Base-by-base conservation (phyloP, 805 yeast species). In the Torulaspora delbrueckii region DNA sequence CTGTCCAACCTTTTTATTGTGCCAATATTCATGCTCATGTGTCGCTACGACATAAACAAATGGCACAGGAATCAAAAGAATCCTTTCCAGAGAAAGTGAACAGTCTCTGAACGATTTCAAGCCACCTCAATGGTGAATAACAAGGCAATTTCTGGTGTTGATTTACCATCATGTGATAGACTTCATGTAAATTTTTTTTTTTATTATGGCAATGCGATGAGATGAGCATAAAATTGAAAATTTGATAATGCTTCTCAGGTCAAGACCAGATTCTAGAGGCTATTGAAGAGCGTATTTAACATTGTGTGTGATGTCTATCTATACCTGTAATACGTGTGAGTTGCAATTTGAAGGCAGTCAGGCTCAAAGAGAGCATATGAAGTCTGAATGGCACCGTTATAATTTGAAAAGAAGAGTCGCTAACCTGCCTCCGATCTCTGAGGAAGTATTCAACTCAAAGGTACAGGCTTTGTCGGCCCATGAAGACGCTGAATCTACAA, bases 381-480 rank as follows among this genome's bases (percentile, higher is more conserved):
- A 86, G 62, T 79, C 96, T 1, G 99, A 93, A 51, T 93, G 99
- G 99, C 99, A 93, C 67, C 78, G 98, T 59, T 93, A 93, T 67
- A 93, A 93, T 63, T 76, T 93, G 58, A 93, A 93, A 64, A 81
- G 99, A 72, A 76, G 96, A 63, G 98, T 93, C 12, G 96, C 98
- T 0, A 77, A 75, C 38, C 69, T 89, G 50, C 95, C 95, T 16
- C 79, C 95, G 0, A 80, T 89, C 35, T 67, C 79, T 8, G 80
- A 85, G 26, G 76, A 74, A 32, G 67, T 76, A 1, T 85, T 85
- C 65, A 86, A 85, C 16, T 85, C 82, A 53, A 84, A 87, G 61
- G 84, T 84, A 27, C 60, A 63, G 31, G 60, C 59, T 23, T 40
- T 66, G 43, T 44, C 62, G 9, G 48, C 54, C n/a, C 50, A 10